Conservation (phyloP, 345 rosid species). For the Psidium friedrichsthalianum region DNA sequence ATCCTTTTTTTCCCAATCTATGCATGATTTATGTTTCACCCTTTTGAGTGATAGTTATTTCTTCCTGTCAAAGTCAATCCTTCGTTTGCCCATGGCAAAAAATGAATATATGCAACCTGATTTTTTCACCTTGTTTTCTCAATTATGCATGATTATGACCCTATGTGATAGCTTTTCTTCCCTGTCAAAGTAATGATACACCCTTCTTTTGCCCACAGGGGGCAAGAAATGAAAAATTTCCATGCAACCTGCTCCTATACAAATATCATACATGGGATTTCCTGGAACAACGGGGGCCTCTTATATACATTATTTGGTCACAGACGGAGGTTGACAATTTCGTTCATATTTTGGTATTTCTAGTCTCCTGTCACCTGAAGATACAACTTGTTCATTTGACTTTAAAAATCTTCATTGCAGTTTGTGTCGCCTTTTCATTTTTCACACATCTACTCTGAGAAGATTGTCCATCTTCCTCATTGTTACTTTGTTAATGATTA, state of each 20-base stretch:
- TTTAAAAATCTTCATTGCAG: constrained; percentile 24
- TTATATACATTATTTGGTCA: constrained; percentile 90
- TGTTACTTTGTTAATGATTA: constrained; percentile 99
- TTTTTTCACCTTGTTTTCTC: background rate
- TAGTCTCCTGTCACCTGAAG: background rate
- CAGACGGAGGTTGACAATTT: constrained; percentile 73
- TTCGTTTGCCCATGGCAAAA: constrained; percentile 31
- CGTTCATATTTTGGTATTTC: background rate
- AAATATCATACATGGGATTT: constrained; percentile 98
- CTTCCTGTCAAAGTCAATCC: background rate
- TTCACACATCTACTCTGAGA: constrained; percentile 86
- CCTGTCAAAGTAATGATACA: background rate
- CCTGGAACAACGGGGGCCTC: constrained; percentile 98
- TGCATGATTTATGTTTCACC: background rate
- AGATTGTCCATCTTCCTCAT: constrained; percentile 93
- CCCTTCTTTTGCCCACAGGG: constrained; percentile 35
- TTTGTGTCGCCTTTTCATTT: constrained; percentile 77
- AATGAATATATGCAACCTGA: constrained; percentile 99
- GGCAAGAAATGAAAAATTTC: constrained; percentile 96
- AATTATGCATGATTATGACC: background rate
- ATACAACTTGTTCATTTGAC: background rate
- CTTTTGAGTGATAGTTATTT: background rate
- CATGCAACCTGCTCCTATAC: constrained; percentile 97
- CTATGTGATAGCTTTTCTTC: background rate
- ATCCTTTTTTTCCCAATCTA: background rate